Base-by-base conservation (phyloP, 2,329 filamentous ascomycete species). In the Cercospora sp. region DNA sequence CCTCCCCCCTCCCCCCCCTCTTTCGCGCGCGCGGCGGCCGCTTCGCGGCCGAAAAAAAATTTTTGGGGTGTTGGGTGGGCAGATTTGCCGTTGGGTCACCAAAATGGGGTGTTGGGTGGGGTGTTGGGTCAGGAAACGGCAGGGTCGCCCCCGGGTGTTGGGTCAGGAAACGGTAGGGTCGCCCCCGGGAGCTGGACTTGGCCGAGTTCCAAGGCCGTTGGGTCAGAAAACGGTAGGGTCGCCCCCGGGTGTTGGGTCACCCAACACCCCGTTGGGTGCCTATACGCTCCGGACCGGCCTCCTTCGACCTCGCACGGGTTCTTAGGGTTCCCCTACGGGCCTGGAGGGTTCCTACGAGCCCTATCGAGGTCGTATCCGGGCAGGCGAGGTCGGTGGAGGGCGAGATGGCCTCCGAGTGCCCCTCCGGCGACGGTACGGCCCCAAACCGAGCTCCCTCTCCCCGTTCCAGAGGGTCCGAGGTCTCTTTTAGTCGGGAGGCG, bases 41-140 rank as follows among this genome's bases (percentile, higher is more conserved):
- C 51, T 28, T 28, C 51, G 51, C 51, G 51, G 51, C 51, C 51
- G 51, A 24, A 18, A 53, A 55, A 55, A 55, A 37, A n/a, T 16
- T 59, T 59, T 59, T 59, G 57, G 32, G 57, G 51, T 55, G 51
- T 55, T 55, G 51, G 51, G 51, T 55, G 51, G 51, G 10, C 51
- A 24, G 26, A n/a, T 28, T 30, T 21, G 51, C 51, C 51, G 51
- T 55, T 55, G 51, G 51, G 51, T 45, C 43, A 45, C 10, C 32
- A 34, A 34, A 34, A 34, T 34, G 55, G 13, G 55, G n/a, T 18
- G 26, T 21, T 21, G 21, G 21, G 21, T 21, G 21, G 21, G 21
- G 21, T 21, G 21, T 21, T 21, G 21, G 21, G 21, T 21, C 21
- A 16, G n/a, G 21, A 45, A 45, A 45, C 40, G 40, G 40, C 8